Conservation (phyloP, 164 flowering plant species). For the Tetracentron sinense region DNA sequence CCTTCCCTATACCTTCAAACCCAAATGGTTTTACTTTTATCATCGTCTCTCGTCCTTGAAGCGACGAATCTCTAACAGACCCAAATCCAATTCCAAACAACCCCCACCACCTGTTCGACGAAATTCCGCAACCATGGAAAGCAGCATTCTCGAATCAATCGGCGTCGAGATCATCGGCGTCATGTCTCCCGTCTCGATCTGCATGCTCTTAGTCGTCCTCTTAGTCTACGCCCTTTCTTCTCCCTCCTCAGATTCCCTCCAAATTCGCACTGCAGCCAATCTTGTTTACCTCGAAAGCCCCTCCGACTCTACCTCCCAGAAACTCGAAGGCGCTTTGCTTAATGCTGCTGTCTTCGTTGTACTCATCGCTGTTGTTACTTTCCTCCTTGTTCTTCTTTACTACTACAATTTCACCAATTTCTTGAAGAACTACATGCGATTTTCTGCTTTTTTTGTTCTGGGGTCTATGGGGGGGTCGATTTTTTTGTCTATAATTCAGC, state of each 20-base stretch:
- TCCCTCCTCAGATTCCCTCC: conserved; percentile 22
- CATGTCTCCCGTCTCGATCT: conserved; percentile 83
- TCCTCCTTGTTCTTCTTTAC: conserved; percentile 71
- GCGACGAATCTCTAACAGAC: too few species aligned
- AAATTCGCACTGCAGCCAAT: conserved; percentile 78
- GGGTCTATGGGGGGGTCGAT: conserved; percentile 73
- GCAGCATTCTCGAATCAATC: conserved; percentile 57
- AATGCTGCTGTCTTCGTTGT: conserved; percentile 71
- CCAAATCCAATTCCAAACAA: too few species aligned
- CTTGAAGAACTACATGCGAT: conserved; percentile 76
- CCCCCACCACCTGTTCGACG: too few species aligned
- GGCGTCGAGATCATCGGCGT: conserved; percentile 73
- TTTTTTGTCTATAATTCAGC: conserved; percentile 52
- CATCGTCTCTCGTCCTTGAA: too few species aligned
- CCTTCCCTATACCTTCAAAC: too few species aligned
- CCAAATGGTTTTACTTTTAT: too few species aligned
- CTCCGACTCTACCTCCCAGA: conserved; percentile 56
- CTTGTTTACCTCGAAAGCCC: conserved; percentile 77
- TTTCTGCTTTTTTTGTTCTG: conserved; percentile 69
- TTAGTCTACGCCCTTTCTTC: conserved; percentile 58
- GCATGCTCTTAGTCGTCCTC: conserved; percentile 84
- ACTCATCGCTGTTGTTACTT: conserved; percentile 66
- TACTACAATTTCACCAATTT: conserved; percentile 77
- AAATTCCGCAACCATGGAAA: conserved; percentile 36
- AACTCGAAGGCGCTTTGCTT: conserved; percentile 73